Percentiles rank a stretch among this genome's conserved stretches.
Conservation (phyloP, 1,284 basidiomycete species). For the Ceratobasidium sp. region DNA sequence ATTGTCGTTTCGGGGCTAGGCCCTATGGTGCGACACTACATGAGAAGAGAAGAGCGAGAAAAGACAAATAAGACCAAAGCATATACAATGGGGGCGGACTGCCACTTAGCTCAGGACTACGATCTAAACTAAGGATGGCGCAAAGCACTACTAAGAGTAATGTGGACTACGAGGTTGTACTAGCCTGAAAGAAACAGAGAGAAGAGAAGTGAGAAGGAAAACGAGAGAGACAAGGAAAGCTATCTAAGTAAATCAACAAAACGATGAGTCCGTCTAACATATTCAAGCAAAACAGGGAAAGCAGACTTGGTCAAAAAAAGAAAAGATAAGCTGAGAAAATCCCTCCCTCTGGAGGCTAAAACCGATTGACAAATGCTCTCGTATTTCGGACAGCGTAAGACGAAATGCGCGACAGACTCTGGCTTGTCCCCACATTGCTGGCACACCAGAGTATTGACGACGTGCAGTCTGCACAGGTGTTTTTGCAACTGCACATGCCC, state of each 20-base stretch:
- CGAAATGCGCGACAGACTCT: background rate
- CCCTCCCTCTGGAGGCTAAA: background rate
- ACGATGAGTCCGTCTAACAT: background rate
- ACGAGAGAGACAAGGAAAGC: background rate
- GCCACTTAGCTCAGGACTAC: no score
- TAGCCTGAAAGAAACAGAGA: no score
- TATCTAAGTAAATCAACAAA: background rate
- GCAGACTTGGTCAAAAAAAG: background rate
- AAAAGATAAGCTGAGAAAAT: background rate
- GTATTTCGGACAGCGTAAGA: background rate
- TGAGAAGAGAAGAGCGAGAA: background rate
- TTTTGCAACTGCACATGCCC: background rate
- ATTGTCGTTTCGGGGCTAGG: background rate
- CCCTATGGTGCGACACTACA: background rate
- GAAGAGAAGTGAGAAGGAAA: background rate
- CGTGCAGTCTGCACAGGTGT: background rate
- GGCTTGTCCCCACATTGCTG: background rate
- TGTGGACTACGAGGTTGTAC: no score
- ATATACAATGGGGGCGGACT: no score
- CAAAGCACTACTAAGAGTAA: no score
- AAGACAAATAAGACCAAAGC: no score
- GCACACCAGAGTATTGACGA: background rate
- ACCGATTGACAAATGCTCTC: background rate
- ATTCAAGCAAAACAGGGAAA: background rate
- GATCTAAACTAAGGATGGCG: no score